Evolutionary conservation across 2,329 filamentous ascomycete species (phyloP).

Genomic region (Penicillium glabrum): DNA sequence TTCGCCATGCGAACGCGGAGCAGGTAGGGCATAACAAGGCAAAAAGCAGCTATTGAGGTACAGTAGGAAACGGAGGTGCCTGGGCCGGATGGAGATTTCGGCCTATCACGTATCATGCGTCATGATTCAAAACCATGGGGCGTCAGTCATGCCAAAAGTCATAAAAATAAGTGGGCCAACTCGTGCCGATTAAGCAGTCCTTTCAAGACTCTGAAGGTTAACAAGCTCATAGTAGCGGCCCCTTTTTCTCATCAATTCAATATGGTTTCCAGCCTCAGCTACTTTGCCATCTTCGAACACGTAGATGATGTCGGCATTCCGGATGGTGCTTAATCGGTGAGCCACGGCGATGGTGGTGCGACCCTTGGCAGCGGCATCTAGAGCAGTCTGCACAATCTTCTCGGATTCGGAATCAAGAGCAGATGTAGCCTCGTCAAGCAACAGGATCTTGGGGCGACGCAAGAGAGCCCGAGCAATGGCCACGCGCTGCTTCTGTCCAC

Average conservation of each 20-base stretch:
- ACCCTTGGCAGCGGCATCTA: conserved; percentile 79
- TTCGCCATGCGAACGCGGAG: not conserved
- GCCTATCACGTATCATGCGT: not conserved
- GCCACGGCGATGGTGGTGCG: conserved; percentile 93
- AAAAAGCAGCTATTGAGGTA: not conserved
- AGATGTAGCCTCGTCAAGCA: conserved; percentile 73
- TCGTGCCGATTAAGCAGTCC: conserved; percentile 38
- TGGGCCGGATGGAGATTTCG: too few species aligned
- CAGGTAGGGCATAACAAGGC: not conserved
- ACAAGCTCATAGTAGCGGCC: conserved; percentile 78
- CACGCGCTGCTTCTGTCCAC: conserved; percentile 92
- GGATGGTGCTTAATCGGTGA: conserved; percentile 87
- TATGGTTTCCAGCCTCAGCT: conserved; percentile 80
- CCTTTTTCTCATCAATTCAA: conserved; percentile 66
- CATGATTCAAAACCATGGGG: not conserved
- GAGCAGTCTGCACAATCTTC: conserved; percentile 63
- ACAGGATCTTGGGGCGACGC: conserved; percentile 82
- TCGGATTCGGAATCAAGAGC: conserved; percentile 53
- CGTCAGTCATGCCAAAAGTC: not conserved
- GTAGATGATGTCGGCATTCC: conserved; percentile 91
- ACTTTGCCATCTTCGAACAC: conserved; percentile 91
- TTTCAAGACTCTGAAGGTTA: conserved; percentile 74
- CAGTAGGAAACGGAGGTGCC: too few species aligned
- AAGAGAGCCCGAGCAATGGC: conserved; percentile 90
- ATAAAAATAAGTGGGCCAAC: not conserved